Conservation (phyloP, 202 grass and related monocot species). For the Setaria viridis region DNA sequence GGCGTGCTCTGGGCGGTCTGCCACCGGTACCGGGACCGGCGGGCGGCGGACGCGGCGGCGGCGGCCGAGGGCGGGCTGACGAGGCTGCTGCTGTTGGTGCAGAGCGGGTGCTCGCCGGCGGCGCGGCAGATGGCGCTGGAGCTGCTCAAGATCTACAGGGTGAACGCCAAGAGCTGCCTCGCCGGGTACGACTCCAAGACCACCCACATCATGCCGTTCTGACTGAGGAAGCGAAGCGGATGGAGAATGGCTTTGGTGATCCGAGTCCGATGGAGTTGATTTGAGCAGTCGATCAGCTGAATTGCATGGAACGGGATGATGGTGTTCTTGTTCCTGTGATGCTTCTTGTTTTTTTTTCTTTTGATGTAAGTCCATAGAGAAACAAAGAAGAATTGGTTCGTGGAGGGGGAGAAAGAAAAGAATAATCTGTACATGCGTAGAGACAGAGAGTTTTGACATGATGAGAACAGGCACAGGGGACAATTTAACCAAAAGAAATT, state of each 20-base stretch:
- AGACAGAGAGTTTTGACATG: conserved; percentile 49
- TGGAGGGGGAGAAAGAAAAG: background rate
- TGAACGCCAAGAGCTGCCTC: conserved; percentile 83
- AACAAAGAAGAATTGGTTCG: conserved; percentile 46
- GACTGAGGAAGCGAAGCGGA: conserved; percentile 45
- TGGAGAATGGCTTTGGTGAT: conserved; percentile 13
- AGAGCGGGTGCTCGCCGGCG: conserved; percentile 77
- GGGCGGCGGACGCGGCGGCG: conserved; percentile 60
- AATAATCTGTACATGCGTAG: conserved; percentile 58
- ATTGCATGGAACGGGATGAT: conserved; percentile 8
- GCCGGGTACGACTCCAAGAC: conserved; percentile 90
- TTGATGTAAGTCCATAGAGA: conserved; percentile 48
- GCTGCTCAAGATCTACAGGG: conserved; percentile 80
- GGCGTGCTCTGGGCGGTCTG: conserved; percentile 83
- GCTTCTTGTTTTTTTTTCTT: background rate
- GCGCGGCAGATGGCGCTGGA: conserved; percentile 80
- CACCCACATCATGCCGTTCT: conserved; percentile 94
- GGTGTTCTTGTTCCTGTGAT: conserved; percentile 20
- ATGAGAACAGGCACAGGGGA: conserved; percentile 2
- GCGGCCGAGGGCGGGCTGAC: conserved; percentile 69
- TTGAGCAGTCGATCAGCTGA: background rate
- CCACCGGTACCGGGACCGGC: conserved; percentile 73
- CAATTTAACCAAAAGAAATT: conserved; percentile 8
- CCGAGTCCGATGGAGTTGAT: background rate
- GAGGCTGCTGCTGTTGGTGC: conserved; percentile 79